Evolutionary conservation across 2,329 filamentous ascomycete genomes (phyloP).

Genomic region (Pezicula radicicola): DNA sequence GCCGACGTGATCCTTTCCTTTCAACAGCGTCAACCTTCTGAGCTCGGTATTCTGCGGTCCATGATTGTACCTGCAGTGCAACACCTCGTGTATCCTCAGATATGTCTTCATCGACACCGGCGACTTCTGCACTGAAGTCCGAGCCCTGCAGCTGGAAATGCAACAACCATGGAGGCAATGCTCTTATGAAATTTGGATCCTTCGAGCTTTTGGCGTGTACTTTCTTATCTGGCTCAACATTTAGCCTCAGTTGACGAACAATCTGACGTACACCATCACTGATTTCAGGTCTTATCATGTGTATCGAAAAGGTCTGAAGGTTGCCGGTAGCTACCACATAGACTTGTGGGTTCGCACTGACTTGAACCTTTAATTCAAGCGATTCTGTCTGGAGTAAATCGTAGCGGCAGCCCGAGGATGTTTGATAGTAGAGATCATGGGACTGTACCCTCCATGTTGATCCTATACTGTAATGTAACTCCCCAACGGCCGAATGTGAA

Average conservation of each 20-base stretch:
- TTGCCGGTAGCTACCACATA: slow-evolving; percentile 77
- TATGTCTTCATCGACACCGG: slow-evolving; percentile 80
- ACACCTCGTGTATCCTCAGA: slow-evolving; percentile 80
- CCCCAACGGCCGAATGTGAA: slow-evolving; percentile 82
- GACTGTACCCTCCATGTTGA: slow-evolving; percentile 81
- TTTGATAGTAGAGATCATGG: slow-evolving; percentile 93
- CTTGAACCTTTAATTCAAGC: slow-evolving; percentile 79
- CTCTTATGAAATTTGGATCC: slow-evolving; percentile 70
- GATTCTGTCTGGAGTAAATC: slow-evolving; percentile 85
- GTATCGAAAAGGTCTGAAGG: slow-evolving; percentile 82
- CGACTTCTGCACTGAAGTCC: slow-evolving; percentile 87
- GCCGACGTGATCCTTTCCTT: slow-evolving; percentile 57
- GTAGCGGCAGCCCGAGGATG: slow-evolving; percentile 75
- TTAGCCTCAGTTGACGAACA: slow-evolving; percentile 73
- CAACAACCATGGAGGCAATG: slow-evolving; percentile 78
- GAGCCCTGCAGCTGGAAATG: slow-evolving; percentile 82
- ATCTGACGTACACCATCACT: slow-evolving; percentile 91
- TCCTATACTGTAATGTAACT: slow-evolving; percentile 81
- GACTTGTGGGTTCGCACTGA: slow-evolving; percentile 82
- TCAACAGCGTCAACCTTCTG: slow-evolving; percentile 68
- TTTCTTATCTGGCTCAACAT: slow-evolving; percentile 63
- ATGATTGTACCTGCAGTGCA: slow-evolving; percentile 81
- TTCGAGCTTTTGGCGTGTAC: slow-evolving; percentile 43
- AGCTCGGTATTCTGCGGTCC: slow-evolving; percentile 85
- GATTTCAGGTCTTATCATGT: slow-evolving; percentile 89